Conservation (phyloP, 495 filamentous ascomycete species). For the Viridothelium virens region DNA sequence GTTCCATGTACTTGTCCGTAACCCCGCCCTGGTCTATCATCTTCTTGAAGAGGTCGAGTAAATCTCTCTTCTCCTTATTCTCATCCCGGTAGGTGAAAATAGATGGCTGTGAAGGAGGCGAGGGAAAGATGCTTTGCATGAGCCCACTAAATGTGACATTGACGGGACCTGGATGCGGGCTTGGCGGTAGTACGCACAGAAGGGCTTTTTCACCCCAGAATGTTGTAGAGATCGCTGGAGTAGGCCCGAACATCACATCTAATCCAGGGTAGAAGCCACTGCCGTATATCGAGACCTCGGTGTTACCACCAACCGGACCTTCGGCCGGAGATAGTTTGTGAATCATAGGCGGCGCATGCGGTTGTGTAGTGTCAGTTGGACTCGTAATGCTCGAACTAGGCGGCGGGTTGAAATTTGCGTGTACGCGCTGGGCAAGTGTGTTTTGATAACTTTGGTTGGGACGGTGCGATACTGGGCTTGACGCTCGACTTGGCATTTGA, state of each 20-base stretch:
- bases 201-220: constrained; percentile 75
- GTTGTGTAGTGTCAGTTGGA: not conserved
- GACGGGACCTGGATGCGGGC: constrained; percentile 59
- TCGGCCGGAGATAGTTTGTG: constrained; percentile 73
- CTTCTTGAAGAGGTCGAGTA: constrained; percentile 21
- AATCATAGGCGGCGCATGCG: constrained; percentile 46
- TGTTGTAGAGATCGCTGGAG: constrained; percentile 66
- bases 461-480: constrained; percentile 36
- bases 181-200: constrained; percentile 78
- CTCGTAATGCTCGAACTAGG: not conserved
- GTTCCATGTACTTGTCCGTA: constrained; percentile 2
- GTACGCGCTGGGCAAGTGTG: not conserved
- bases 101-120: constrained; percentile 38
- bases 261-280: constrained; percentile 70
- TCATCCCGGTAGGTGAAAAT: constrained; percentile 76
- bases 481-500: constrained; percentile 48
- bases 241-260: constrained; percentile 80
- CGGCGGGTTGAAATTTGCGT: not conserved
- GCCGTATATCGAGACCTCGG: constrained; percentile 77
- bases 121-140: constrained; percentile 43
- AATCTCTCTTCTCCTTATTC: constrained; percentile 46
- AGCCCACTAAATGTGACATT: constrained; percentile 64
- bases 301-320: constrained; percentile 72
- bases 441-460: constrained; percentile 2
- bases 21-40: constrained; percentile 5